These are phyloP conservation scores for Discostella stelligeroides DNA, from an alignment of 108 stramenopile genomes.

Conservation along the genomic window DNA sequence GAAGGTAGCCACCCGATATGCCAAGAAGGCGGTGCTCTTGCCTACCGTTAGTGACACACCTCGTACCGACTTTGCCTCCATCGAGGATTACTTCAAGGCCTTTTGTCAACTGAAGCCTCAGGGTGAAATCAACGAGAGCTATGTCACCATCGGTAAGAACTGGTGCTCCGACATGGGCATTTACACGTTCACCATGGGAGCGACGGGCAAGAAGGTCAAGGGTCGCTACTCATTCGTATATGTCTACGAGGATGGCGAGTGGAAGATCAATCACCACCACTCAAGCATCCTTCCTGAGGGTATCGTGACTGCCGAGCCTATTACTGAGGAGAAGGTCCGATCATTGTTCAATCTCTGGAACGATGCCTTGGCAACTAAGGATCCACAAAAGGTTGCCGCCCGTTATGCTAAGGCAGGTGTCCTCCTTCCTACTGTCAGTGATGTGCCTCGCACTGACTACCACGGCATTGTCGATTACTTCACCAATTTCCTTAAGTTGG, in stretches of 20 bases:
- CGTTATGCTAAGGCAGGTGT: constrained; percentile 33
- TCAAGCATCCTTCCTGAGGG: constrained; percentile 59
- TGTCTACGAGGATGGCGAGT: constrained; percentile 67
- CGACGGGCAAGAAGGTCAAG: constrained; percentile 49
- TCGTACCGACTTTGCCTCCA: constrained; percentile 55
- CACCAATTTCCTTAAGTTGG: constrained; percentile 35
- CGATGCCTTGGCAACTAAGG: constrained; percentile 42
- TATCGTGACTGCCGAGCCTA: constrained; percentile 34
- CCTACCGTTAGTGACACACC: constrained; percentile 58
- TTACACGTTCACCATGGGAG: constrained; percentile 65
- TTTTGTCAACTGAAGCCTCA: constrained; percentile 64
- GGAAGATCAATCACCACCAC: constrained; percentile 76
- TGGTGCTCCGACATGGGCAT: constrained; percentile 69
- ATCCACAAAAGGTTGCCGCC: constrained; percentile 38
- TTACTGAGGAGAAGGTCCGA: constrained; percentile 41
- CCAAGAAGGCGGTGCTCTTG: constrained; percentile 48
- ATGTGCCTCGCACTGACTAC: constrained; percentile 38
- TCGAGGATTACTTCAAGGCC: constrained; percentile 59
- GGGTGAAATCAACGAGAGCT: constrained; percentile 56
- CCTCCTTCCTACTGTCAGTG: constrained; percentile 47
- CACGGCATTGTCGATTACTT: constrained; percentile 38
- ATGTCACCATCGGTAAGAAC: constrained; percentile 51
- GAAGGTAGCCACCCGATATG: constrained; percentile 49
- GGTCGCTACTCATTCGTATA: constrained; percentile 69
- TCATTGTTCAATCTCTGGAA: constrained; percentile 52